phyloP scores from a whole-genome alignment of 2,329 filamentous ascomycete species.

The Penicillium sp. region DNA sequence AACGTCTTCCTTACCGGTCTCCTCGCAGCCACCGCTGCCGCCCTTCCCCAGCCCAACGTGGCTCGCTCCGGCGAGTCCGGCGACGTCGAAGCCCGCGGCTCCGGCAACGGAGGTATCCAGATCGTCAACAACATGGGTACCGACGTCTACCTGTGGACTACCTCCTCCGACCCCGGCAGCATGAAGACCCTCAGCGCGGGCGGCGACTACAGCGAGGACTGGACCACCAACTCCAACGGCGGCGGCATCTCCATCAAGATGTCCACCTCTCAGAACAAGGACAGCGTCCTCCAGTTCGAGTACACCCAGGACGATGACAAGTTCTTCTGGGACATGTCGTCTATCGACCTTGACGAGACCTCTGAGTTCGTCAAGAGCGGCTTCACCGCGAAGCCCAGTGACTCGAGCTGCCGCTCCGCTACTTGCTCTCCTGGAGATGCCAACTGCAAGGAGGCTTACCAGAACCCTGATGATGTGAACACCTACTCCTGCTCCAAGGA shows the following conservation, averaged over 20 bases:
- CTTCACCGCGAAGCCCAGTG: slow-evolving; percentile 30
- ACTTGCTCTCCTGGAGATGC: slow-evolving; percentile 32
- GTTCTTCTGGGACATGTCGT: slow-evolving; percentile 40
- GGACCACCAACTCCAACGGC: slow-evolving; percentile 30
- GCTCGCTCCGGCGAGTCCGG: slow-evolving; percentile 6
- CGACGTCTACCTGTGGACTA: slow-evolving; percentile 35
- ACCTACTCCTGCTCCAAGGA: slow-evolving; percentile 32
- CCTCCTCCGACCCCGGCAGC: slow-evolving; percentile 20
- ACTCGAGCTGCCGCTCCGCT: slow-evolving; percentile 29
- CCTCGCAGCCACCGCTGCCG: slow-evolving; percentile 20
- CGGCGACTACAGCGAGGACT: slow-evolving; percentile 31
- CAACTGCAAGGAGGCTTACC: slow-evolving; percentile 35
- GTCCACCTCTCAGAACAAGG: slow-evolving; percentile 19
- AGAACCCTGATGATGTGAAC: slow-evolving; percentile 35
- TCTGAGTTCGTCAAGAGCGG: slow-evolving; percentile 34
- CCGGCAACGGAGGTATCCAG: slow-evolving; percentile 22
- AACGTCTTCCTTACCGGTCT: slow-evolving; percentile 22
- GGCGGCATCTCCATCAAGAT: slow-evolving; percentile 39
- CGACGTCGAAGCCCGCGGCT: slow-evolving; percentile 2
- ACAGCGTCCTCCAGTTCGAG: slow-evolving; percentile 29
- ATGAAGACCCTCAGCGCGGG: slow-evolving; percentile 27
- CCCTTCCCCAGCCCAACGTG: slow-evolving; percentile 12
- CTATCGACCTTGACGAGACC: slow-evolving; percentile 31
- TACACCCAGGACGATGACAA: slow-evolving; percentile 33
- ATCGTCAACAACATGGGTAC: slow-evolving; percentile 34